A percentile compares a stretch with the other conserved stretches of the same genome.
Evolutionary conservation across 257 asterid genomes (phyloP).

Genomic region (Capsicum baccatum): DNA sequence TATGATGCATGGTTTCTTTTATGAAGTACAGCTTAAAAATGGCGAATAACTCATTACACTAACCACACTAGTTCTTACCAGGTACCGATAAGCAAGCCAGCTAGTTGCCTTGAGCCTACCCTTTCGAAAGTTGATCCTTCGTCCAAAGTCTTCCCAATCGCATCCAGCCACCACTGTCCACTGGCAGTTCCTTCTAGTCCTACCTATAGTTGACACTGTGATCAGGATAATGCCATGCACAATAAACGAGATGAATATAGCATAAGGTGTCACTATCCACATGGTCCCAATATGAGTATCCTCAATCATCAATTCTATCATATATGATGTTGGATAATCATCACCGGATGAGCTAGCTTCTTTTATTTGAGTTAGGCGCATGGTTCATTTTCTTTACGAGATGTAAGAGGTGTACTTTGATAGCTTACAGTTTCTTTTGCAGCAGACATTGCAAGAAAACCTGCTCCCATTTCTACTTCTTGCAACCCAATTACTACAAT

Average conservation of each 20-base stretch:
- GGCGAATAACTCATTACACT: not conserved
- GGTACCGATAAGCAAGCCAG: constrained; percentile 85
- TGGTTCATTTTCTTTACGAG: not conserved
- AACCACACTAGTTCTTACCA: constrained; percentile 52
- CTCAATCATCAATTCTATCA: not conserved
- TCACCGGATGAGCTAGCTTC: not conserved
- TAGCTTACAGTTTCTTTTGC: constrained; percentile 95
- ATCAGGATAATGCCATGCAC: too few species aligned
- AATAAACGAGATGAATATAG: constrained; percentile 4
- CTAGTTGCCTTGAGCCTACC: constrained; percentile 92
- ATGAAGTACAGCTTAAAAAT: constrained; percentile 16
- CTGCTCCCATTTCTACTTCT: constrained; percentile 99
- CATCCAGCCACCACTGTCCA: constrained; percentile 99
- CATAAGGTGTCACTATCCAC: not conserved
- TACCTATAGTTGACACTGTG: constrained; percentile 59
- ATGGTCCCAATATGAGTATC: not conserved
- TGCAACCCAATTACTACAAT: constrained; percentile 94
- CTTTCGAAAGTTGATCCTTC: constrained; percentile 86
- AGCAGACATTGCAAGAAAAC: constrained; percentile 99
- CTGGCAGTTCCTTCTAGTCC: constrained; percentile 97
- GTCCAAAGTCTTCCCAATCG: constrained; percentile 81
- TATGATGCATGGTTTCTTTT: not conserved
- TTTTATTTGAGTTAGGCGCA: not conserved
- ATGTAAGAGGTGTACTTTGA: not conserved
- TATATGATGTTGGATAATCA: not conserved